Base-by-base conservation (phyloP, 371 early-diverging fungal species). In the Massospora cicadina region DNA sequence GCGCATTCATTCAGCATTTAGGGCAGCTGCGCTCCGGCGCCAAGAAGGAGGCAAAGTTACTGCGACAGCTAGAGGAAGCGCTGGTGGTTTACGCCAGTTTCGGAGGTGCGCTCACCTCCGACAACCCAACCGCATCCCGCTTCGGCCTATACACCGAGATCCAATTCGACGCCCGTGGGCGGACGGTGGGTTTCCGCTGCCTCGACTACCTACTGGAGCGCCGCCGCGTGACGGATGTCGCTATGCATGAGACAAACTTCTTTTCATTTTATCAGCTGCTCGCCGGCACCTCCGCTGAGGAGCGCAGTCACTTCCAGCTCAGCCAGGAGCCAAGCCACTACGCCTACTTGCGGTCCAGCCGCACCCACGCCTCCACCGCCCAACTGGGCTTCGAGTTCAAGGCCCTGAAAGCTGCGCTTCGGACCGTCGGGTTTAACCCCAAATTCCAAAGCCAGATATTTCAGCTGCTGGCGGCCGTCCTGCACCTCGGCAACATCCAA, bases 141-240 rank as follows among this genome's bases (percentile, higher is more conserved):
- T 87, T 77, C 76, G 91, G 84, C 54, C 75, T 84, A 65, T 91
- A 88, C 74, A 78, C 85, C 55, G 91, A 91, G 72, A 70, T 88
- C 32, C 91, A 92, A 76, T 95, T 93, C 70, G 82, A 84, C 71
- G 83, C 79, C 54, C 76, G 83, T 29, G 92, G 95, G 24, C 81
- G 84, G n/a, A 81, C 98, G 67, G 70, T 85, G 25, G 94, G 96
- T 63, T 78, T 84, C 55, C 91, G 90, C 73, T 72, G 85, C 1
- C 76, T 95, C 43, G 83, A 88, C 13, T 97, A 87, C 72, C 79
- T 89, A 25, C 81, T 98, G 55, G 97, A 99, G 71, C 80, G 85
- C 55, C 73, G 81, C 62, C 76, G 93, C 58, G 81, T 91, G 1
- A 81, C 83, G 13, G 69, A 76, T 13, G 72, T 76, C 17, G 74